Percentiles rank a stretch among this genome's conserved stretches.
Evolutionary conservation across 345 rosid genomes (phyloP).

Genomic region (Eucalyptus marginata): DNA sequence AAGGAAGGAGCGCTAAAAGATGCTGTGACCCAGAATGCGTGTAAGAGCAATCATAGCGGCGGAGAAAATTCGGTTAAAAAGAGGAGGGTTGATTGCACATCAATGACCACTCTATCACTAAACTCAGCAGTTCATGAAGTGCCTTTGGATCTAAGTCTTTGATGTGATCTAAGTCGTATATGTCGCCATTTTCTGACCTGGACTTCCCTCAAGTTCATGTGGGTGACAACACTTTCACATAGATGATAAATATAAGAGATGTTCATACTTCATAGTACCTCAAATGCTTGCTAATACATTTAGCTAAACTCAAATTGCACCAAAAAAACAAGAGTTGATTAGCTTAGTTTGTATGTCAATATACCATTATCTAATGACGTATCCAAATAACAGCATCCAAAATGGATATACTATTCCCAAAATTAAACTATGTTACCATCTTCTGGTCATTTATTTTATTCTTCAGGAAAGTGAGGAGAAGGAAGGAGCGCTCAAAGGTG

Average conservation of each 20-base stretch:
- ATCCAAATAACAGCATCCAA: not conserved
- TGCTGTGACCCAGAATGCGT: not conserved
- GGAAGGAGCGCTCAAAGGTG: not conserved
- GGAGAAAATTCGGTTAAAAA: not conserved
- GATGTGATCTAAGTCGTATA: not conserved
- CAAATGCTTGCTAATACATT: not conserved
- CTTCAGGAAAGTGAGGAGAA: not conserved
- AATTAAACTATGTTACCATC: not conserved
- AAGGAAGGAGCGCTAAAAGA: not conserved
- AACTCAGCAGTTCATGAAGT: not conserved
- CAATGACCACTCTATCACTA: not conserved
- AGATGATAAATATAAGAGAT: not conserved
- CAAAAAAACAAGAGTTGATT: not conserved
- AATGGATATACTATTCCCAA: not conserved
- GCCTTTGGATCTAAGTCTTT: not conserved
- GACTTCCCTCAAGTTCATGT: not conserved
- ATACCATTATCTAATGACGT: not conserved
- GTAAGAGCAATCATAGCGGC: not conserved
- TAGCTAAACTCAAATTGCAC: not conserved
- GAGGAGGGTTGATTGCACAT: not conserved
- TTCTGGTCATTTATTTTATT: not conserved
- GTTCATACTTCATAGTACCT: not conserved
- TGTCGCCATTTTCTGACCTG: not conserved
- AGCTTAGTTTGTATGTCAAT: not conserved
- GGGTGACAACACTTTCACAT: not conserved